These are phyloP conservation scores for Pogostemon cablin DNA, from an alignment of 257 asterid genomes.

Conservation along the genomic window DNA sequence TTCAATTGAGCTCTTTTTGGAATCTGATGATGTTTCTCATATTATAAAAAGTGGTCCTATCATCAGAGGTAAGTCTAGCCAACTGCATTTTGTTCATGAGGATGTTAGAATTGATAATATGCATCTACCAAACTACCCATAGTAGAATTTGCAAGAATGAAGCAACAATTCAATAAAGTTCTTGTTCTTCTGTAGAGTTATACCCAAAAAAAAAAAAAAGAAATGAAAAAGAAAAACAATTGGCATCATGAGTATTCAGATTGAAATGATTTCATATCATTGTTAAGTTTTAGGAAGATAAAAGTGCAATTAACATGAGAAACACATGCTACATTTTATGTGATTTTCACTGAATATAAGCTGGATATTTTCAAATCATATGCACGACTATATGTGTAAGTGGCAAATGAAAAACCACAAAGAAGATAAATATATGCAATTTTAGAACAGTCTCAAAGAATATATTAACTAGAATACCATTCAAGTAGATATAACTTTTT, in stretches of 20 bases:
- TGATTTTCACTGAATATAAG: slow-evolving; percentile 10
- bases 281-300: slow-evolving; percentile 15
- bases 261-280: slow-evolving; percentile 5
- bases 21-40: slow-evolving; percentile 79
- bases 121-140: neutral
- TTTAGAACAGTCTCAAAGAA: slow-evolving; percentile 22
- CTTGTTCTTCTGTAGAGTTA: neutral
- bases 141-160: slow-evolving; percentile 13
- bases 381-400: neutral
- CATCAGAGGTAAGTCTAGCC: slow-evolving; percentile 84
- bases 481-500: slow-evolving; percentile 6
- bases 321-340: slow-evolving; percentile 7
- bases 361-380: slow-evolving; percentile 1
- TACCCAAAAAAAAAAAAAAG: neutral
- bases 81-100: slow-evolving; percentile 51
- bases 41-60: slow-evolving; percentile 85
- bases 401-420: slow-evolving; percentile 24
- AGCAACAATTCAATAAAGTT: slow-evolving; percentile 22
- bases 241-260: slow-evolving; percentile 8
- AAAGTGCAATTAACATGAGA: slow-evolving; percentile 18
- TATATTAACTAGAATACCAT: slow-evolving; percentile 25
- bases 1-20: slow-evolving; percentile 68
- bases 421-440: slow-evolving; percentile 6
- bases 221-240: neutral
- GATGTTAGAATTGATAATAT: slow-evolving; percentile 24